Percentiles rank a stretch among this genome's conserved stretches.
phyloP scores from a whole-genome alignment of 2,329 filamentous ascomycete genomes.

The Seiridium unicorne region DNA sequence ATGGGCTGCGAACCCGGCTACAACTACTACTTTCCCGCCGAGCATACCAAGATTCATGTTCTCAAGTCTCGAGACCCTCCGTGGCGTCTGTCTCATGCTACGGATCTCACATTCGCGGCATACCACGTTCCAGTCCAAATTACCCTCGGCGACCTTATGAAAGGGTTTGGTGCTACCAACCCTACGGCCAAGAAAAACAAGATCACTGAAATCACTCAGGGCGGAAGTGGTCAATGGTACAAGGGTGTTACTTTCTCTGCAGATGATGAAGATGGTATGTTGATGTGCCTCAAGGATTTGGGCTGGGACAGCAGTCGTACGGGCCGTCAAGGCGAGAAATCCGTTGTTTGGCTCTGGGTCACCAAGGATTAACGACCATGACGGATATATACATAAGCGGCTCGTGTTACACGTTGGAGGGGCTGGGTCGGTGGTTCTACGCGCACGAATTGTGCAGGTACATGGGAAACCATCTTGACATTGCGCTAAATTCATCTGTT shows the following conservation, averaged over 20 bases:
- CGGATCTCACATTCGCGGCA: constrained; percentile 44
- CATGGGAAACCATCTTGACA: too few species aligned
- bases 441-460: too few species aligned
- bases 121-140: constrained; percentile 52
- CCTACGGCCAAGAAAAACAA: constrained; percentile 49
- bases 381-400: neutral
- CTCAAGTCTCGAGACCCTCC: constrained; percentile 50
- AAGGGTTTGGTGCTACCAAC: constrained; percentile 57
- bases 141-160: constrained; percentile 55
- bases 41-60: constrained; percentile 60
- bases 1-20: constrained; percentile 60
- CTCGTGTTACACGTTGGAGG: too few species aligned
- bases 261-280: constrained; percentile 45
- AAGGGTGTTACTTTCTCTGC: constrained; percentile 51
- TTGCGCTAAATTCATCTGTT: too few species aligned
- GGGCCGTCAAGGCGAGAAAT: constrained; percentile 46
- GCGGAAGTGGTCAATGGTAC: constrained; percentile 58
- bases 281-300: constrained; percentile 50
- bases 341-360: constrained; percentile 60
- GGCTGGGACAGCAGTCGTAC: constrained; percentile 57
- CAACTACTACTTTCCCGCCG: constrained; percentile 58
- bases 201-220: constrained; percentile 55
- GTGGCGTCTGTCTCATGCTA: constrained; percentile 47
- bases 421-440: too few species aligned
- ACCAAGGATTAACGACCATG: constrained; percentile 44